phyloP scores from a whole-genome alignment of 2,329 filamentous ascomycete genomes.

The Claviceps capensis region DNA sequence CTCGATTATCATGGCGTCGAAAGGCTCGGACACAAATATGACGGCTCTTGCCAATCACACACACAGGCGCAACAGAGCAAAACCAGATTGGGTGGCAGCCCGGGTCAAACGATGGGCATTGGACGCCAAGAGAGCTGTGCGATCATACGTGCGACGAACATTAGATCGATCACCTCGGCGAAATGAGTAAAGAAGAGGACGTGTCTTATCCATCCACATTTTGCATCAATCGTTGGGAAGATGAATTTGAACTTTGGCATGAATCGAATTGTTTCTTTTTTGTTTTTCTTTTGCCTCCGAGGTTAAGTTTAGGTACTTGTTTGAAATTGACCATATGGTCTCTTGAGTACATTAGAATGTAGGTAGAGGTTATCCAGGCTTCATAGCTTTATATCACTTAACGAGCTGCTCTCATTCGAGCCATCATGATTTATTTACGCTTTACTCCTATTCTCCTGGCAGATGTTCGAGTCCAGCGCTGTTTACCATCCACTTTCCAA shows the following conservation, averaged over 20 bases:
- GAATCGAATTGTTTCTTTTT: not conserved
- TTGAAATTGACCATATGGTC: not conserved
- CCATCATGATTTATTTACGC: not conserved
- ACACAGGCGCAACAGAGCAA: conserved; percentile 1
- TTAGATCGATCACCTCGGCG: conserved; percentile 17
- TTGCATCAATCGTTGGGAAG: conserved; percentile 4
- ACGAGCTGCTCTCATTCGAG: not conserved
- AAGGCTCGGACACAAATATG: conserved; percentile 3
- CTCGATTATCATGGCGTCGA: conserved; percentile 1
- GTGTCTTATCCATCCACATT: not conserved
- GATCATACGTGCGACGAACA: conserved; percentile 18
- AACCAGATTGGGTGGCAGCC: conserved; percentile 11
- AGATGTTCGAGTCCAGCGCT: no score
- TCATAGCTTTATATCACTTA: not conserved
- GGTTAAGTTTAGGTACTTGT: not conserved
- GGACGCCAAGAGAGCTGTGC: conserved; percentile 19
- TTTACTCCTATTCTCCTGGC: no score
- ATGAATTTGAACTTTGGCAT: conserved; percentile 1
- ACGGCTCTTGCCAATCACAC: conserved; percentile 1
- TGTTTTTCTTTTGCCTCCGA: not conserved
- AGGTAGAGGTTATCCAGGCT: not conserved
- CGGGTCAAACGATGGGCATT: conserved; percentile 22
- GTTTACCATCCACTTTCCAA: no score
- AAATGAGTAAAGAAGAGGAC: conserved; percentile 1
- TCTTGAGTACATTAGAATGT: not conserved